Evolutionary conservation across 768 basidiomycete genomes (phyloP), one percentile per base, ranked within the genome.

Genomic region (Thelephora ganbajun): DNA sequence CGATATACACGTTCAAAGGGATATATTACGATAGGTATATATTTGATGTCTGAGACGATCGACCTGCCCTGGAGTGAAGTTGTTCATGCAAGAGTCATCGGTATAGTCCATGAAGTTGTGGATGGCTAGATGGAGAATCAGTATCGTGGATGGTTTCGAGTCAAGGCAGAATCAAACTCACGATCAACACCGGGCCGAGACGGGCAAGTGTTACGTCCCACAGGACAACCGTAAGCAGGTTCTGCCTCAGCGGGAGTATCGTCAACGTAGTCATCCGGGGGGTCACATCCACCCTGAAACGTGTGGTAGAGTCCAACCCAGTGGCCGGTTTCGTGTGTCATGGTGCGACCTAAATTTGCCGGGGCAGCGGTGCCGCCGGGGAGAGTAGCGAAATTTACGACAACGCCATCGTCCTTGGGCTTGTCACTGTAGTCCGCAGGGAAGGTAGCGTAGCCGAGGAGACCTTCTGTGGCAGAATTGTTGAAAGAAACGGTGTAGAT

Each of bases 291-390:
- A 16, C 57, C 67, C 57, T 67, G 59, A 57, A 70, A 71, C 3
- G 66, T 67, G 54, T 70, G 67, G 51, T 63, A 65, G 13, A 68
- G 54, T 7, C 67, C 67, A 30, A 63, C 52, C 67, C 65, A 67
- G 48, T 67, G 66, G 3, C 67, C 67, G 16, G 55, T 54, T 52
- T 69, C 67, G 49, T 68, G 67, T 6, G 64, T 66, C 30, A 66
- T 41, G 2, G 65, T 66, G 43, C 57, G 56, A 46, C 45, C 54
- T 30, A 20, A 18, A 19, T 33, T 39, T 30, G 23, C 30, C 2
- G n/a, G 43, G 35, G 37, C 23, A 30, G 5, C 16, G 34, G n/a
- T 41, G 41, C 52, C 33, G 13, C 61, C 64, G 2, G 68, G 66
- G 9, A 67, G 52, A 11, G 61, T 56, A 5, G 54, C 48, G 46